Evolutionary conservation across 2,329 filamentous ascomycete genomes (phyloP).

Genomic region (Fusarium annulatum): DNA sequence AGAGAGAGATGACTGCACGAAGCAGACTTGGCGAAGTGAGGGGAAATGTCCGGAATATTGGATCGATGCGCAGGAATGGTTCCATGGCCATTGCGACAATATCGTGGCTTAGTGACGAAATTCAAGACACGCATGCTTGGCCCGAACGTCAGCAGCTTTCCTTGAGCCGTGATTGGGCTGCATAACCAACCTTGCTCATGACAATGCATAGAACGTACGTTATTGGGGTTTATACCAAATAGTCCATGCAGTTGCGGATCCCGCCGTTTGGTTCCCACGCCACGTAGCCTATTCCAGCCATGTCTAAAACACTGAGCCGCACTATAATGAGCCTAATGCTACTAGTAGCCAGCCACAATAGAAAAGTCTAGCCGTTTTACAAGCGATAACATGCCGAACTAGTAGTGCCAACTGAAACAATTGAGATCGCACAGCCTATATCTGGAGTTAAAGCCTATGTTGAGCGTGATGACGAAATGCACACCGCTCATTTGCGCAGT

Average conservation of each 20-base stretch:
- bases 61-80: not conserved
- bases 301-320: not conserved
- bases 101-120: not conserved
- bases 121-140: not conserved
- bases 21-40: not conserved
- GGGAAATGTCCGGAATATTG: too few relatives aligned
- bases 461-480: not conserved
- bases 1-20: not conserved
- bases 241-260: not conserved
- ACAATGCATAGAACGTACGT: not conserved
- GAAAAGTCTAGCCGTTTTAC: not conserved
- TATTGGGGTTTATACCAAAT: not conserved
- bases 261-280: not conserved
- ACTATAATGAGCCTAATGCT: not conserved
- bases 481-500: not conserved
- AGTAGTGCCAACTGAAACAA: not conserved
- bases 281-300: not conserved
- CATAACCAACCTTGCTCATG: not conserved
- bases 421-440: not conserved
- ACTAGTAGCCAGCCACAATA: not conserved
- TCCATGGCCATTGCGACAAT: too few relatives aligned
- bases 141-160: not conserved
- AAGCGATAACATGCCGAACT: fast-evolving
- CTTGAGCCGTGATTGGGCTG: not conserved
- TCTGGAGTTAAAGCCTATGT: not conserved